Base-by-base conservation (phyloP, 1,284 basidiomycete genomes). In the Cryptococcus sp. region DNA sequence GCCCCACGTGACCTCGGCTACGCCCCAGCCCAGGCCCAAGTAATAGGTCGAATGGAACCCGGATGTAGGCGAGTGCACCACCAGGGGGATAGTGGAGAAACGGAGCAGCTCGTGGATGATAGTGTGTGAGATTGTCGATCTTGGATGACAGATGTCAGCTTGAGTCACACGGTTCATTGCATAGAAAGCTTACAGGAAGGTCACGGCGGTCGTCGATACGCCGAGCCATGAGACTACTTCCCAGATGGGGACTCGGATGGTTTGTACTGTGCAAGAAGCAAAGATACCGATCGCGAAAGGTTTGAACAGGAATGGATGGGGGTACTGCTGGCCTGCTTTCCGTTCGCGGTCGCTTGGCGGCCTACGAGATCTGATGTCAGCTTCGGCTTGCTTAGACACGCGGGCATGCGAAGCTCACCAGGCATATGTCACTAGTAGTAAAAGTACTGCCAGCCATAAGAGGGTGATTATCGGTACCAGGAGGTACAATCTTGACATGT, bases 21-120 rank as follows among this genome's bases (percentile, higher is more conserved):
- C 55, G 35, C 76, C 76, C 76, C 75, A 79, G 0, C 78, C 78
- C n/a, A 79, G 60, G 3, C 75, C 78, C 44, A 79, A 73, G 56
- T 74, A 76, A 59, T 73, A 79, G 10, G 69, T 70, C 20, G 75
- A 77, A 56, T 79, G 76, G 51, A 79, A 78, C 38, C 76, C 76
- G 1, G 73, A 73, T 1, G 72, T 71, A 0, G 76, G 70, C 0
- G 69, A 71, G 0, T 75, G 71, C n/a, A 64, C 59, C 42, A 70
- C 68, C 25, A 78, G 59, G 0, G 74, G 70, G 5, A 78, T 54
- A 1, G 74, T 71, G 1, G 72, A 57, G 6, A 79, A 54, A 19
- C 78, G 74, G n/a, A 73, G 54, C 1, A 71, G 60, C 53, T 79
- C 78, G 59, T 79, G 76, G 2, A 76, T 51, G 20, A 68, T 56